phyloP scores from a whole-genome alignment of 2,329 filamentous ascomycete species.

The Camillea tinctor region DNA sequence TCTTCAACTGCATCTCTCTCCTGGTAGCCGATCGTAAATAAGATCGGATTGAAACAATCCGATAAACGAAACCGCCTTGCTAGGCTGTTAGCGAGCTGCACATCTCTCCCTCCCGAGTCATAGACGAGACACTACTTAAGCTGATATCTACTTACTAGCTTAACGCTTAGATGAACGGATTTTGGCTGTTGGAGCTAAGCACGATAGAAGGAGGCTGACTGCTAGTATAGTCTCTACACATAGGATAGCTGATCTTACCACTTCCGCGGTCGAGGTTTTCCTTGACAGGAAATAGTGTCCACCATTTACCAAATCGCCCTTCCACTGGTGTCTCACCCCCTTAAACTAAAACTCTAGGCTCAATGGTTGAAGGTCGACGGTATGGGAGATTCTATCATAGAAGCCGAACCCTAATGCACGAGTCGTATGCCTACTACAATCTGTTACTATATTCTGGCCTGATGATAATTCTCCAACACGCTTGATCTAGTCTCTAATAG shows the following conservation, averaged over 20 bases:
- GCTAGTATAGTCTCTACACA: too few species aligned
- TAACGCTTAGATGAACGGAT: too few species aligned
- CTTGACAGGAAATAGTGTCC: too few species aligned
- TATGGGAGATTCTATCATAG: neutral
- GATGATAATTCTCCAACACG: neutral
- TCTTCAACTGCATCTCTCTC: too few species aligned
- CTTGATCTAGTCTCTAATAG: neutral
- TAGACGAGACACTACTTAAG: neutral
- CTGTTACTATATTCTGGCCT: neutral
- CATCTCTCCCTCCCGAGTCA: neutral
- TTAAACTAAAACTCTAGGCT: neutral
- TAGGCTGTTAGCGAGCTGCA: neutral
- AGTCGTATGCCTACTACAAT: neutral
- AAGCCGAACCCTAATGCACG: neutral
- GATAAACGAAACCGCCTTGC: neutral
- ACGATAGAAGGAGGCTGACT: too few species aligned
- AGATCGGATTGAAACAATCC: neutral
- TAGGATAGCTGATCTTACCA: too few species aligned
- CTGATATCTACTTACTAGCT: too few species aligned
- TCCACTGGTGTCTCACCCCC: too few species aligned
- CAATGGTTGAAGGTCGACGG: neutral
- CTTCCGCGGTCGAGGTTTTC: too few species aligned
- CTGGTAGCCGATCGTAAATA: too few species aligned
- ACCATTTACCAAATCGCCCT: too few species aligned
- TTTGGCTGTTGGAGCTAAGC: too few species aligned